phyloP scores from a whole-genome alignment of 1,284 basidiomycete genomes.

The Porodaedalea pini region DNA sequence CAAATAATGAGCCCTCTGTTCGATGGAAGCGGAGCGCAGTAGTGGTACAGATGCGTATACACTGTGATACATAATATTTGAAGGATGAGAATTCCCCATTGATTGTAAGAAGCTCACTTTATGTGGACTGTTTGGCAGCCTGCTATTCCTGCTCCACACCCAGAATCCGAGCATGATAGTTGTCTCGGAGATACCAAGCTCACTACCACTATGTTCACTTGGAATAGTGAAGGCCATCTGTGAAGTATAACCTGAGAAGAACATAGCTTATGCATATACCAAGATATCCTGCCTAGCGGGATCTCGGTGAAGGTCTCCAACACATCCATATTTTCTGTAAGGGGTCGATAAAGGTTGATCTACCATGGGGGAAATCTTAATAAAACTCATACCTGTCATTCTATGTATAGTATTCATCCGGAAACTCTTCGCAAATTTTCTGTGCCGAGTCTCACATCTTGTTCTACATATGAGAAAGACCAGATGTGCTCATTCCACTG shows the following conservation, averaged over 20 bases:
- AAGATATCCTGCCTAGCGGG: constrained; percentile 22
- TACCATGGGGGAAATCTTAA: not conserved
- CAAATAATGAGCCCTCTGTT: constrained; percentile 30
- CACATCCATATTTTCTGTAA: constrained; percentile 21
- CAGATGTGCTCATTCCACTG: constrained; percentile 22
- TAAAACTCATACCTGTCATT: constrained; percentile 18
- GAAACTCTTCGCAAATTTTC: constrained; percentile 23
- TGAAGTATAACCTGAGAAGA: not conserved
- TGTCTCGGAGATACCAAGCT: constrained; percentile 35
- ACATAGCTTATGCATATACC: constrained; percentile 19
- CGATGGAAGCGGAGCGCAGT: constrained; percentile 22
- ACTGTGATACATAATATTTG: constrained; percentile 5
- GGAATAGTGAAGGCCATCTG: constrained; percentile 2
- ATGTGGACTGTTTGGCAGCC: constrained; percentile 29
- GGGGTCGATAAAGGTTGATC: not conserved
- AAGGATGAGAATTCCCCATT: not conserved
- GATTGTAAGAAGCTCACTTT: constrained; percentile 17
- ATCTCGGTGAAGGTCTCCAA: constrained; percentile 22
- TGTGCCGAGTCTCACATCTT: constrained; percentile 21
- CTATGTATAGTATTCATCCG: constrained; percentile 25
- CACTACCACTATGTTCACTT: constrained; percentile 29
- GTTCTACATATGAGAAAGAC: constrained; percentile 21
- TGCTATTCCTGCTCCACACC: constrained; percentile 31
- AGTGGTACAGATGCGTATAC: constrained; percentile 25
- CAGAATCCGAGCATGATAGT: constrained; percentile 36